Base-by-base conservation (phyloP, 495 filamentous ascomycete species). In the Tuber umbilicatum region DNA sequence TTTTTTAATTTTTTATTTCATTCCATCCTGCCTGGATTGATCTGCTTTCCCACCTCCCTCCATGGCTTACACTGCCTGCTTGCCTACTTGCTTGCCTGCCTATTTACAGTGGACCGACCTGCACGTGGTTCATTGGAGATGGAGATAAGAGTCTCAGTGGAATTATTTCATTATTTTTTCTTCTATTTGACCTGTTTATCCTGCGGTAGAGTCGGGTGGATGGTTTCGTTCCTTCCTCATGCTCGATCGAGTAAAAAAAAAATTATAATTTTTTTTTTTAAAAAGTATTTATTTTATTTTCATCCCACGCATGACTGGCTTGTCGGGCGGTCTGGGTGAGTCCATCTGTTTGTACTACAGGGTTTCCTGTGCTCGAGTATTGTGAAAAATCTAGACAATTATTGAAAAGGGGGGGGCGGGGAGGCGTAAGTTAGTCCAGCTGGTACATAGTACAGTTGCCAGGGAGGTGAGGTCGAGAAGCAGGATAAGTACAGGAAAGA, bases 391-490 rank as follows among this genome's bases (percentile, higher is more conserved):
- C 55, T 31, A 64, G 55, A 31, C 55, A 64, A 16, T 64, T 31
- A 31, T 64, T 31, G n/a, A 64, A 64, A 64, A 64, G 55, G 55
- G 55, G 47, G 47, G 43, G 43, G 42, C 42, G 45, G 45, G 50
- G 50, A 55, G 55, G 55, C 27, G 55, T 64, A 64, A 35, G 55
- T 19, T 64, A 64, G 14, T 35, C 31, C 16, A 64, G 55, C 55
- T 64, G 31, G 27, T 64, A 35, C n/a, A 27, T 35, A 27, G 2
- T 60, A 27, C 50, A 35, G 55, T 64, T 35, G 55, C 27, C 31
- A 31, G 55, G 55, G 55, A 64, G 55, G 55, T 64, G 55, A 64
- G 55, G 55, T 64, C 27, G 55, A 64, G 55, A 64, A 35, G 55
- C 27, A 64, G 55, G 55, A 64, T 64, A 64, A 64, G 55, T 64